Conservation (phyloP, 805 yeast species). For the Cyberlindnera sargentensis region DNA sequence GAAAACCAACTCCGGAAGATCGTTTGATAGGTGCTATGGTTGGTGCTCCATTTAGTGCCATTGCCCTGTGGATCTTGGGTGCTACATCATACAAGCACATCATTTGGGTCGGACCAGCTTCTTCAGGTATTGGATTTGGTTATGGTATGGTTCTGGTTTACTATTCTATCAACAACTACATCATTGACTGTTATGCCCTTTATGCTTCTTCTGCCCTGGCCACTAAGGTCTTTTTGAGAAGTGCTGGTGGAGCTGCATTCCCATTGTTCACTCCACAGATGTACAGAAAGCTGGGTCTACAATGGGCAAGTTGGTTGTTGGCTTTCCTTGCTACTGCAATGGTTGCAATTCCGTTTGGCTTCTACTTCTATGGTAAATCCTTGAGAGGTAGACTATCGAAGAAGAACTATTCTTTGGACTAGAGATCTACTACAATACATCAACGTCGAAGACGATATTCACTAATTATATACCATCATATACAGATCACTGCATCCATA, state of each 20-base stretch:
- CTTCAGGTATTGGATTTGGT: conserved; percentile 76
- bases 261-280: conserved; percentile 77
- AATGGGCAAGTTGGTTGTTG: conserved; percentile 76
- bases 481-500: too few species aligned
- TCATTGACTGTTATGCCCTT: conserved; percentile 82
- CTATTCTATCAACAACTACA: conserved; percentile 73
- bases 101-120: conserved; percentile 75
- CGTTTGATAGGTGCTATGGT: conserved; percentile 75
- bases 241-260: conserved; percentile 84
- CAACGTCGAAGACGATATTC: background rate
- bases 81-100: conserved; percentile 67
- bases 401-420: conserved; percentile 43
- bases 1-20: conserved; percentile 73
- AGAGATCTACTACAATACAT: background rate
- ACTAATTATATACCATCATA: background rate
- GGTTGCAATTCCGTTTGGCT: conserved; percentile 66
- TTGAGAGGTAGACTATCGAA: conserved; percentile 61
- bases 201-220: conserved; percentile 78
- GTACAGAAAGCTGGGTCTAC: conserved; percentile 66
- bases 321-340: conserved; percentile 74
- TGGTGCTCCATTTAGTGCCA: conserved; percentile 78
- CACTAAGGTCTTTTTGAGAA: conserved; percentile 71
- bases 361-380: conserved; percentile 57
- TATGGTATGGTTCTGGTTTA: conserved; percentile 72
- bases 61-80: conserved; percentile 72